Conservation (phyloP, 2,329 filamentous ascomycete species). For the Drechslerella dactyloides region DNA sequence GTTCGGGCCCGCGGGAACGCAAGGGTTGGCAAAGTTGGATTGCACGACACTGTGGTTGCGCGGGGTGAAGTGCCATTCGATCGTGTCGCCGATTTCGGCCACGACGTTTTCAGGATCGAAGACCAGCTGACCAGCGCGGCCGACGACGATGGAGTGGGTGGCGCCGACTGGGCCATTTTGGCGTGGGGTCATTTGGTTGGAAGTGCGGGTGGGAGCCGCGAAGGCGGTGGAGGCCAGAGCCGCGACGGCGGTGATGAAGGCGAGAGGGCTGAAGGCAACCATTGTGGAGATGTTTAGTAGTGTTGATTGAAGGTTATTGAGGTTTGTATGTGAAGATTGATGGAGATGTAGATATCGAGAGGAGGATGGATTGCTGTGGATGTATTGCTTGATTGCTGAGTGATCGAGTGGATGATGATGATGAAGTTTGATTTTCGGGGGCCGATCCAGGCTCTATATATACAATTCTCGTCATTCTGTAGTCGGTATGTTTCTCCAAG, state of each 20-base stretch:
- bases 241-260: constrained; percentile 34
- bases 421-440: constrained; percentile 9
- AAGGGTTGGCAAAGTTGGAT: constrained; percentile 59
- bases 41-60: constrained; percentile 63
- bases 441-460: constrained; percentile 32
- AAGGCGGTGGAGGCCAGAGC: constrained; percentile 25
- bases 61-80: constrained; percentile 66
- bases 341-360: background rate
- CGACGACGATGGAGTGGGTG: constrained; percentile 47
- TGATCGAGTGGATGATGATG: constrained; percentile 19
- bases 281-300: constrained; percentile 13
- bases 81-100: constrained; percentile 61
- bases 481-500: too few species aligned
- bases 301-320: background rate
- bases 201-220: constrained; percentile 39
- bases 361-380: background rate
- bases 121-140: constrained; percentile 56
- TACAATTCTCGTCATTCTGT: constrained; percentile 2
- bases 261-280: constrained; percentile 36
- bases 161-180: constrained; percentile 23
- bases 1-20: constrained; percentile 56
- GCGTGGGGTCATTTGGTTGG: constrained; percentile 15
- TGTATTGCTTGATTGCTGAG: constrained; percentile 15
- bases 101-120: constrained; percentile 64
- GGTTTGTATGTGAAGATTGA: background rate